Conservation (phyloP, 148 eudicot genomes). For the Talinum fruticosum region DNA sequence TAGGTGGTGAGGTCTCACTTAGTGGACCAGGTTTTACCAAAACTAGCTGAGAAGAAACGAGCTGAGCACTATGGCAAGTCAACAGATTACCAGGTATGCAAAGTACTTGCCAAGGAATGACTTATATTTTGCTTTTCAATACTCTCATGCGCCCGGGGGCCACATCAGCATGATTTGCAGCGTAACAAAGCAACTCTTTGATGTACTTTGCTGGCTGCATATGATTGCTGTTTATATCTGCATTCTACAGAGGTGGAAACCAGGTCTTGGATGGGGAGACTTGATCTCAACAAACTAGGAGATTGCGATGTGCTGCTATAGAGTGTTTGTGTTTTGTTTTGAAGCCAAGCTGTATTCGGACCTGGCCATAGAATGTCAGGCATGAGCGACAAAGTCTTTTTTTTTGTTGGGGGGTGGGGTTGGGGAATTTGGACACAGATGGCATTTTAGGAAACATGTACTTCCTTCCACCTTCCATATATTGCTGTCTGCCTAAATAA, state of each 20-base stretch:
- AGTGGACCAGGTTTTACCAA: constrained; percentile 28
- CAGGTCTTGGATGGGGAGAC: not conserved
- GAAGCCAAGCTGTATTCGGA: not conserved
- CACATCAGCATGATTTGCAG: no score
- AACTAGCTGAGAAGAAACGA: constrained; percentile 26
- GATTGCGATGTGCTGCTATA: not conserved
- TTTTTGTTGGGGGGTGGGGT: not conserved
- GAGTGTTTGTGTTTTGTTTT: not conserved
- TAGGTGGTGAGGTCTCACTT: constrained; percentile 28
- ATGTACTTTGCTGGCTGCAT: not conserved
- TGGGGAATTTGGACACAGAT: not conserved
- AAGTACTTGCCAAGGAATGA: not conserved
- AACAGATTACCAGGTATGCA: constrained; percentile 34
- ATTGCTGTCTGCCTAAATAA: not conserved
- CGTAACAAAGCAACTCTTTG: not conserved
- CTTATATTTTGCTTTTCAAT: not conserved
- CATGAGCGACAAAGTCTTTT: not conserved
- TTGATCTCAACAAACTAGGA: not conserved
- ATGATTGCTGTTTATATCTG: not conserved
- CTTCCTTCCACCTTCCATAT: not conserved
- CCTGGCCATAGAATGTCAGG: not conserved
- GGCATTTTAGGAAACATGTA: no score
- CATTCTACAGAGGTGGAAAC: not conserved
- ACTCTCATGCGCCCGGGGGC: no score
- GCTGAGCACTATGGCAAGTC: constrained; percentile 29